Base-by-base conservation (phyloP, 148 eudicot species). In the Linanthus parryae region DNA sequence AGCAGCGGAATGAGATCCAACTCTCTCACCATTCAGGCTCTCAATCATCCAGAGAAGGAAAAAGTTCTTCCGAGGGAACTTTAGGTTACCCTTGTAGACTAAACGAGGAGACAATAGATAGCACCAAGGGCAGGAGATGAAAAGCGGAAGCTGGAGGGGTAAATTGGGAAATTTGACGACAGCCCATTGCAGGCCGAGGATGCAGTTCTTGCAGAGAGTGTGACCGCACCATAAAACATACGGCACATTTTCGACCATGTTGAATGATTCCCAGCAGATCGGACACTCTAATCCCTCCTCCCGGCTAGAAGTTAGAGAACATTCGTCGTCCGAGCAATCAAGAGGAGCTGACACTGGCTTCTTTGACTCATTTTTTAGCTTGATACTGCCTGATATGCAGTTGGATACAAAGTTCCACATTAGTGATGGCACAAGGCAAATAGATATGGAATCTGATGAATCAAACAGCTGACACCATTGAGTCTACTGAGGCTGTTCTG, bases 41-140 rank as follows among this genome's bases (percentile, higher is more conserved):
- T 80, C 82, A 42, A 80, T 79, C 85, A 80, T 80, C 85, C 85
- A 80, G 34, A 80, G 82, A 35, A 80, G 67, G 47, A 80, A 80
- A 36, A 65, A 80, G 54, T 80, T 80, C 56, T 76, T 80, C n/a
- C 75, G 62, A 11, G 85, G 85, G 42, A 73, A 80, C 62, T 70
- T 69, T 3, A 80, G 66, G 22, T 41, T 63, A 8, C 85, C 82
- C 56, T 73, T 80, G 52, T 73, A 71, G 0, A 73, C 43, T 44
- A 76, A 48, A 26, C 81, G 25, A 9, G 73, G 70, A 41, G 79
- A 76, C 40, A 80, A 59, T 5, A 76, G 42, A 46, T 63, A 76
- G 76, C 85, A 80, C 85, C 85, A 80, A 2, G 85, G 85, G 56
- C 85, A 80, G 23, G 85, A 64, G 22, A 80, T 61, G 69, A 80